Conservation (phyloP, 108 stramenopile genomes). For the Seminavis robusta region DNA sequence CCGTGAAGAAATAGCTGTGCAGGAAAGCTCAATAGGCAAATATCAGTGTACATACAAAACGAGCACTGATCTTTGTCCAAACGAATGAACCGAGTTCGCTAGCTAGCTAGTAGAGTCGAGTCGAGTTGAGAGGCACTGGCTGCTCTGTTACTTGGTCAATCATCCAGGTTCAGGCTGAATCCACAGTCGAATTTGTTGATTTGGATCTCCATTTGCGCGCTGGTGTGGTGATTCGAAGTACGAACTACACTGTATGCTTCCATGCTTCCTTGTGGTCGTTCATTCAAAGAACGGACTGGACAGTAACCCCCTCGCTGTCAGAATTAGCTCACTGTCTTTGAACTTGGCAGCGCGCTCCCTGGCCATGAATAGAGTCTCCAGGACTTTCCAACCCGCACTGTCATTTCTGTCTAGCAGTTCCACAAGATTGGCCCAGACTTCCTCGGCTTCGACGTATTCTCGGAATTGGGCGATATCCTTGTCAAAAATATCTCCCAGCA, state of each 20-base stretch:
- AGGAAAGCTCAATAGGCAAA: no score
- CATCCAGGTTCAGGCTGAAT: neutral
- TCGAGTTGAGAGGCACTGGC: neutral
- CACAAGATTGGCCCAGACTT: constrained; percentile 66
- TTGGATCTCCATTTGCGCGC: no score
- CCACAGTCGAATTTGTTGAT: no score
- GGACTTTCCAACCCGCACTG: constrained; percentile 72
- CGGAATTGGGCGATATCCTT: constrained; percentile 76
- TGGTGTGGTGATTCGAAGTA: neutral
- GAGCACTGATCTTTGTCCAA: no score
- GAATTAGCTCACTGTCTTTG: constrained; percentile 26
- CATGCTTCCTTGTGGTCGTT: constrained; percentile 20
- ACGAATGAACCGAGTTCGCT: neutral
- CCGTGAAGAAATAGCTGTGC: no score
- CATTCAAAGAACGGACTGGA: constrained; percentile 58
- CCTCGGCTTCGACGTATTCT: constrained; percentile 78
- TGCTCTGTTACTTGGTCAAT: neutral
- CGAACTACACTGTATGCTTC: neutral
- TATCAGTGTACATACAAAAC: no score
- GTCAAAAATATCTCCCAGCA: constrained; percentile 74
- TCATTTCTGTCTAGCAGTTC: constrained; percentile 63
- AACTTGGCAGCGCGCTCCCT: constrained; percentile 56
- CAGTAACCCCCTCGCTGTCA: constrained; percentile 48
- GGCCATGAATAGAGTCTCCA: constrained; percentile 60
- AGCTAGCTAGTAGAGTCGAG: neutral